Evolutionary conservation across 257 asterid species (phyloP), one percentile per base, ranked within the genome.

Genomic region (Ajuga chamaepitys): DNA sequence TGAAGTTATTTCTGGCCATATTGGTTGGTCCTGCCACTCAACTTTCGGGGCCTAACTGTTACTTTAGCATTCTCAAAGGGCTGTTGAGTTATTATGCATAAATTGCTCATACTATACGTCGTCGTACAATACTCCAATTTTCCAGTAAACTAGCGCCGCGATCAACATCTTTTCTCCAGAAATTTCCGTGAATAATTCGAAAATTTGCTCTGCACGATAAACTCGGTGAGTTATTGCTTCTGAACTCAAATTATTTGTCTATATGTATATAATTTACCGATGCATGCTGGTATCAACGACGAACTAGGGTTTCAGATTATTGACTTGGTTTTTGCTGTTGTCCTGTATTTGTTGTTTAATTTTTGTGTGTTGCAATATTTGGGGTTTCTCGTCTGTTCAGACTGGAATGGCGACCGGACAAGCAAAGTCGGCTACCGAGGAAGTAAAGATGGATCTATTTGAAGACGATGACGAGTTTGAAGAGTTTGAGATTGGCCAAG

Each of bases 401-500:
- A 22, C 21, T 55, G 54, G 14, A 62, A 88, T 88, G 95, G 83
- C 88, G 35, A 77, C 88, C 30, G 94, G 85, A 68, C 83, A 78
- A 74, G 78, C 90, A n/a, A 86, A 80, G 70, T 70, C 82, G 3
- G 86, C 78, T 48, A 26, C 87, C 17, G 89, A 88, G 71, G 92
- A 82, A 59, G 81, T 76, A 25, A 84, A 84, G 81, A 78, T 86
- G 46, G 90, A 84, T 78, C 82, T 89, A 3, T 86, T 89, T 58
- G 96, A 86, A 74, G 95, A 89, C 68, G 95, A 88, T 42, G 96
- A 88, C 58, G 96, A 86, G 66, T 89, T 89, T 42, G 95, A 88
- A 75, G 96, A 86, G 81, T 86, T 88, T 57, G 91, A 75, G 46
- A 83, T 86, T 32, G 86, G 71, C 72, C 91, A 80, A 78, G 92